Conservation (phyloP, 129 eudicot genomes). For the Flaveria ramosissima region DNA sequence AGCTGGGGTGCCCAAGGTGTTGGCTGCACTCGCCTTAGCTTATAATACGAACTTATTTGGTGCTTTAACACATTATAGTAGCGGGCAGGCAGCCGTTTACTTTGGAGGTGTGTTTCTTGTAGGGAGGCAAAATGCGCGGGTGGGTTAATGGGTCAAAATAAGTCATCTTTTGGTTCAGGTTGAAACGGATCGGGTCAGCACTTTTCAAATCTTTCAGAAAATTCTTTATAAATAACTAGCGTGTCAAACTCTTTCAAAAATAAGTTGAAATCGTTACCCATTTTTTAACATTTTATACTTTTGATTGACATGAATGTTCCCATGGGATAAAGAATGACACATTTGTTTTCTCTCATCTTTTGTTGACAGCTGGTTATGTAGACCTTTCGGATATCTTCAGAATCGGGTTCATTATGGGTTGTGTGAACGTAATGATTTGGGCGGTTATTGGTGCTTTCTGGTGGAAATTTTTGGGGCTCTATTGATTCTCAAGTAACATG, state of each 20-base stretch:
- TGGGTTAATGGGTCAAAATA: background rate
- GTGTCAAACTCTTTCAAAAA: background rate
- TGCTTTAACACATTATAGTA: conserved; percentile 85
- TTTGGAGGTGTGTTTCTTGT: conserved; percentile 64
- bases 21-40: conserved; percentile 75
- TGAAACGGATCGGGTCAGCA: background rate
- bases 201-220: background rate
- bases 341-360: conserved; percentile 13
- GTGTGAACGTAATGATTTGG: conserved; percentile 53
- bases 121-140: background rate
- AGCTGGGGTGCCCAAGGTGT: conserved; percentile 66
- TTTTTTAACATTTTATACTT: background rate
- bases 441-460: conserved; percentile 57
- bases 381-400: conserved; percentile 67
- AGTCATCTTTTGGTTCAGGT: background rate
- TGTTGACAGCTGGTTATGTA: conserved; percentile 68
- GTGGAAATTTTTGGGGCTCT: conserved; percentile 79
- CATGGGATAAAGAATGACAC: conserved; percentile 21
- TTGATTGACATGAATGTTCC: background rate
- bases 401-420: conserved; percentile 59
- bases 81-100: conserved; percentile 95
- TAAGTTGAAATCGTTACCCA: background rate
- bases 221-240: background rate
- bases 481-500: conserved; percentile 41
- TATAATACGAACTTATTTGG: conserved; percentile 89